Conservation (phyloP, 2,329 filamentous ascomycete species). For the Gremmenia infestans region DNA sequence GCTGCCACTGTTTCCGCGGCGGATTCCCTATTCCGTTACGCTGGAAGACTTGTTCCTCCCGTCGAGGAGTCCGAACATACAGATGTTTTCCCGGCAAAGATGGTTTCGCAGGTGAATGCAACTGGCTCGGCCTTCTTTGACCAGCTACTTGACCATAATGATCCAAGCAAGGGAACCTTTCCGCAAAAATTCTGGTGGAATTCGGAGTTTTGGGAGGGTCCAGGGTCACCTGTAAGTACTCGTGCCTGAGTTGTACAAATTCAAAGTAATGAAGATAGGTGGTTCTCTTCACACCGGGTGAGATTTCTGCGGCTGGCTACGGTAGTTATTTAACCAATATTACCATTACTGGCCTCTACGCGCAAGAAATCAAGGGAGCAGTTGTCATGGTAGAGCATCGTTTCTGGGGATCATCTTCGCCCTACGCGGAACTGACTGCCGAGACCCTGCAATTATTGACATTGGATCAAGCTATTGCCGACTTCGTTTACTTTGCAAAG, state of each 20-base stretch:
- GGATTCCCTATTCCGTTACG: slow-evolving; percentile 15
- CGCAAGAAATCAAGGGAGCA: slow-evolving; percentile 48
- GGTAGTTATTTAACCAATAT: slow-evolving; percentile 45
- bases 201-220: slow-evolving; percentile 46
- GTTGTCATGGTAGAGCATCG: slow-evolving; percentile 53
- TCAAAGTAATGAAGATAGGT: slow-evolving; percentile 31
- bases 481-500: slow-evolving; percentile 50
- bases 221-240: slow-evolving; percentile 45
- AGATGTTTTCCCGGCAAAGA: slow-evolving; percentile 11
- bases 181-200: slow-evolving; percentile 50
- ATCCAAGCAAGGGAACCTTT: slow-evolving; percentile 51
- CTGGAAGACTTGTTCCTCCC: slow-evolving; percentile 22
- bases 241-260: neutral
- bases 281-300: slow-evolving; percentile 49
- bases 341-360: slow-evolving; percentile 45
- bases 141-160: slow-evolving; percentile 54
- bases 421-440: slow-evolving; percentile 45
- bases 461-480: slow-evolving; percentile 47
- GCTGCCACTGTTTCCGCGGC: slow-evolving; percentile 9
- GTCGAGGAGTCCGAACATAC: slow-evolving; percentile 15
- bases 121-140: slow-evolving; percentile 26
- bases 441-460: slow-evolving; percentile 51
- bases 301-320: slow-evolving; percentile 43
- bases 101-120: slow-evolving; percentile 7
- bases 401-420: slow-evolving; percentile 53